phyloP scores from a whole-genome alignment of 306 rosid species.

The Amphicarpaea edgeworthii region DNA sequence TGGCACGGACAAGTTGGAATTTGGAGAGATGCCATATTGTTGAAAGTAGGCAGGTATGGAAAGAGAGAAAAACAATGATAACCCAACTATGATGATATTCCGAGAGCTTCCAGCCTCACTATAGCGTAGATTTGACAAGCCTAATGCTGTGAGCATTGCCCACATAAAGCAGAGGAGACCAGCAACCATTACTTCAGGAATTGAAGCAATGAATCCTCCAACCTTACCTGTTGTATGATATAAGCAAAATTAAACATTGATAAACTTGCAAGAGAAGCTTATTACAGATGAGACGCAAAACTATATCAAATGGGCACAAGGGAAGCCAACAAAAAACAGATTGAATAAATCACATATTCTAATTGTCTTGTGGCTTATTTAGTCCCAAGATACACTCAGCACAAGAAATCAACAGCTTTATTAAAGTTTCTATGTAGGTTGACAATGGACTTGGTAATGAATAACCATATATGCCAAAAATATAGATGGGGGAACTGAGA shows the following conservation, averaged over 20 bases:
- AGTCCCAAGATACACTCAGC: neutral
- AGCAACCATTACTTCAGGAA: constrained; percentile 97
- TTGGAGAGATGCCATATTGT: constrained; percentile 89
- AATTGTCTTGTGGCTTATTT: neutral
- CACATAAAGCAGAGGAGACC: constrained; percentile 98
- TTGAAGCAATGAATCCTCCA: constrained; percentile 97
- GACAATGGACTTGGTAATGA: constrained; percentile 12
- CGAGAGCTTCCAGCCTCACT: constrained; percentile 99
- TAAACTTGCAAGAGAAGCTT: neutral
- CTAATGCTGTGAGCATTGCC: constrained; percentile 97
- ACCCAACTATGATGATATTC: constrained; percentile 91
- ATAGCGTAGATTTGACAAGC: constrained; percentile 95
- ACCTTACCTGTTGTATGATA: constrained; percentile 74
- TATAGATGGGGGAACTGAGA: neutral
- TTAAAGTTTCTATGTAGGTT: neutral
- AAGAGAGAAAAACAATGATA: constrained; percentile 91
- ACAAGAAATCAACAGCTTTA: neutral
- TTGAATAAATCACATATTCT: constrained; percentile 41
- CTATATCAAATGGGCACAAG: neutral
- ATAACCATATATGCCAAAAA: neutral
- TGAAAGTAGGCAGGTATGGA: constrained; percentile 97
- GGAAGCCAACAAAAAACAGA: constrained; percentile 60
- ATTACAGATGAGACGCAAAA: neutral
- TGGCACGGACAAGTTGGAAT: constrained; percentile 67
- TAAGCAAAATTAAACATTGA: constrained; percentile 33